Base-by-base conservation (phyloP, 306 rosid species). In the Oxytropis ochrocephala region DNA sequence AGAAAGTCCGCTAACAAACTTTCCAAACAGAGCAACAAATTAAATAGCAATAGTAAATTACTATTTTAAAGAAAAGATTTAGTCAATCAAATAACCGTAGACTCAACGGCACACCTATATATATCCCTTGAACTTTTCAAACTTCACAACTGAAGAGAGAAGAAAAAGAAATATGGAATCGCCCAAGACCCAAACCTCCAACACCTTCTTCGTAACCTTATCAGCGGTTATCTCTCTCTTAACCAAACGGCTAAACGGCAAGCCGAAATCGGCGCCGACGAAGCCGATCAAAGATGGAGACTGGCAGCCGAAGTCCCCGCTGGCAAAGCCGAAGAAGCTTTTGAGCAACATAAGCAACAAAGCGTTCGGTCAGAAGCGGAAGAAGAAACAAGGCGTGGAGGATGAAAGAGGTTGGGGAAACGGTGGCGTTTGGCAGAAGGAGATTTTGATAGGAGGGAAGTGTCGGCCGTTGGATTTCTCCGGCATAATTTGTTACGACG, bases 381-480 rank as follows among this genome's bases (percentile, higher is more conserved):
- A 60, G 77, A 86, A 82, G 75, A 82, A 76, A 73, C 5, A 10
- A 18, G 50, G 39, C 5, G 3, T 0, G 4, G 63, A 50, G 11
- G 35, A 17, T 8, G 14, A 52, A 12, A 52, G 79, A 72, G 83
- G 75, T 49, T 88, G 89, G 88, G 97, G 94, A 27, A 74, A 86
- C 76, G 98, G 94, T 0, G 98, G 98, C 17, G 94, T 95, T 5
- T 95, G 99, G 99, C 97, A 95, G 84, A 77, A 81, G 78, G 67
- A 89, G 73, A 95, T 89, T 39, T 11, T 89, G 74, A 89, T 91
- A 97, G 99, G 99, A 0, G 96, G 85, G 30, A 95, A 95, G 77
- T 91, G 97, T 4, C 86, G 85, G 68, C 99, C 96, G 75, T 80
- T 91, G 79, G 82, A 89, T 81, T 95, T 84, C 75, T 86, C 96